phyloP scores from a whole-genome alignment of 1,284 basidiomycete genomes.

The Moesziomyces parantarcticus region DNA sequence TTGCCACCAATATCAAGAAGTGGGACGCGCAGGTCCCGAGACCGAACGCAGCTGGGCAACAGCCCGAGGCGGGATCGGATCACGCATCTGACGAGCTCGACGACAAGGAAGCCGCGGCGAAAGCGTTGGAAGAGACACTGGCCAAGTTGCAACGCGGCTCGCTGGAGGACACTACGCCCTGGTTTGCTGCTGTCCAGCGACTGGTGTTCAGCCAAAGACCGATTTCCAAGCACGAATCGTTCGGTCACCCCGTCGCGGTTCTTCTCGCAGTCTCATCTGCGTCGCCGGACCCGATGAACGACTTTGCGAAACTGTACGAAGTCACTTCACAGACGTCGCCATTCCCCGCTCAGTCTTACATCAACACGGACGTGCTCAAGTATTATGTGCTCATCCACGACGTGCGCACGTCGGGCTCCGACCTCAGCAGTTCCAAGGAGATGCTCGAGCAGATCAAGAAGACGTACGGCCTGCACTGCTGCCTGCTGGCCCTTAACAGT shows the following conservation, averaged over 20 bases:
- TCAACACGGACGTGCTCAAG: constrained; percentile 59
- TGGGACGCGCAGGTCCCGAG: constrained; percentile 35
- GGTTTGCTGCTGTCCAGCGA: constrained; percentile 53
- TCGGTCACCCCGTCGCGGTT: constrained; percentile 49
- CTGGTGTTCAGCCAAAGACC: constrained; percentile 39
- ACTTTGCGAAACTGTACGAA: constrained; percentile 63
- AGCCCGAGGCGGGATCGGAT: neutral
- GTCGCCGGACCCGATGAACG: constrained; percentile 64
- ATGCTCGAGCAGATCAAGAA: constrained; percentile 60
- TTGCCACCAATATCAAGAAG: constrained; percentile 49
- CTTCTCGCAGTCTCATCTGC: constrained; percentile 58
- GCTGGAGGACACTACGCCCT: constrained; percentile 48
- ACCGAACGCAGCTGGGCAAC: neutral
- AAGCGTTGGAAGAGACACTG: constrained; percentile 20
- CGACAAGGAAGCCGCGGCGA: neutral
- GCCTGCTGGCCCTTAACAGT: constrained; percentile 62
- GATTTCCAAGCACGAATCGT: constrained; percentile 53
- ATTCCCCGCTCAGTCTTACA: constrained; percentile 52
- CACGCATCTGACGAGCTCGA: constrained; percentile 3
- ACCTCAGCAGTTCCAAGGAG: constrained; percentile 50
- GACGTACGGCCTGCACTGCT: constrained; percentile 66
- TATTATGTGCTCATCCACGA: constrained; percentile 66
- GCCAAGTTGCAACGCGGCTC: constrained; percentile 15
- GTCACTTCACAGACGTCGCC: constrained; percentile 33
- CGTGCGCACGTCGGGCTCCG: constrained; percentile 38